Evolutionary conservation across 1,284 basidiomycete genomes (phyloP).

Genomic region (Takashimella koratensis): DNA sequence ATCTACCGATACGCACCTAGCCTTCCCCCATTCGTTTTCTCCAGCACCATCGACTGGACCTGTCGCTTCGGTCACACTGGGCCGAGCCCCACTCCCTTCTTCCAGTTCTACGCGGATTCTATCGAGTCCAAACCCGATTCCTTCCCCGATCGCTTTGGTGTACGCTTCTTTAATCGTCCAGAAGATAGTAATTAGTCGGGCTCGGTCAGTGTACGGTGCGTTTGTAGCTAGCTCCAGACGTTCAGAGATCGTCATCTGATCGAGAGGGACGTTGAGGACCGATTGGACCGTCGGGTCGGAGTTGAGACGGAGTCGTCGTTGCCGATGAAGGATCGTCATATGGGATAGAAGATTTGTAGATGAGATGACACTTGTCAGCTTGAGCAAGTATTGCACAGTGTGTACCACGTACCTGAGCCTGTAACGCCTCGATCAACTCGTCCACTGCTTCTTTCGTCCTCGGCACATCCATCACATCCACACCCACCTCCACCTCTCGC

Average conservation of each 20-base stretch:
- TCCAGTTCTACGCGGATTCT: conserved; percentile 32
- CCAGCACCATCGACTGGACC: not conserved
- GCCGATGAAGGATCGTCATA: too few species aligned
- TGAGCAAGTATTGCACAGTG: not conserved
- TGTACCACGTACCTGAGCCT: conserved; percentile 14
- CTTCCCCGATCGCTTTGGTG: conserved; percentile 43
- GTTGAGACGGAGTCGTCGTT: conserved; percentile 13
- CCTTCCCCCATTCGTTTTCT: not conserved
- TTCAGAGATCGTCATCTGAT: conserved; percentile 28
- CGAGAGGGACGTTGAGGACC: not conserved
- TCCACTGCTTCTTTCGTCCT: conserved; percentile 17
- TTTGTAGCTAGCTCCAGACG: conserved; percentile 14
- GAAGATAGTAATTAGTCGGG: conserved; percentile 26
- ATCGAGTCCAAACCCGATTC: conserved; percentile 41
- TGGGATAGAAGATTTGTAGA: too few species aligned
- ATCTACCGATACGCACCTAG: conserved; percentile 27
- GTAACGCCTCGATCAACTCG: conserved; percentile 5
- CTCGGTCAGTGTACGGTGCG: conserved; percentile 11
- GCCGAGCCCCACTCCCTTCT: conserved; percentile 6
- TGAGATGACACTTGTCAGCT: not conserved
- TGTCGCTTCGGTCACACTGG: not conserved
- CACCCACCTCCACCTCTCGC: conserved; percentile 27
- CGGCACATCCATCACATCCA: conserved; percentile 40
- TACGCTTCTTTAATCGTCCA: conserved; percentile 45
- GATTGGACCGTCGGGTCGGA: not conserved